Evolutionary conservation across 2,329 filamentous ascomycete species (phyloP).

Genomic region (Didymella arachidicola): DNA sequence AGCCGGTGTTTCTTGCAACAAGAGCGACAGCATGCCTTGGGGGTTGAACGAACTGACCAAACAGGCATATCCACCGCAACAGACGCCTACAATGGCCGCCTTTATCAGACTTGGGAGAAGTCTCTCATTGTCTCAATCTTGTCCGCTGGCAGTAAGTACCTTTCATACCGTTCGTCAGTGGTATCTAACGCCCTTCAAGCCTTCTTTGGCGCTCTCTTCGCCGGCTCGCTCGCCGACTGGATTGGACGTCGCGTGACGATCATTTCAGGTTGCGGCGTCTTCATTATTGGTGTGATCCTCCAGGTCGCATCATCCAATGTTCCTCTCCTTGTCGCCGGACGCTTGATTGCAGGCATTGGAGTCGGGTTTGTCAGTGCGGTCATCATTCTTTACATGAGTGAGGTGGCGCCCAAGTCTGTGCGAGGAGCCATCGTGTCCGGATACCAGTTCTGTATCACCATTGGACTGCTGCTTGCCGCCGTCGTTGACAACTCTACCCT

Average conservation of each 20-base stretch:
- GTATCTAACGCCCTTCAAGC: constrained; percentile 54
- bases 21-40: not conserved
- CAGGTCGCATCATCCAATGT: constrained; percentile 48
- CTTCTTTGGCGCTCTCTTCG: constrained; percentile 76
- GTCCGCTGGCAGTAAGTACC: constrained; percentile 65
- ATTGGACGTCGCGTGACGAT: constrained; percentile 73
- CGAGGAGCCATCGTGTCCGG: constrained; percentile 75
- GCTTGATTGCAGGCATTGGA: constrained; percentile 51
- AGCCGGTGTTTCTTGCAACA: no score
- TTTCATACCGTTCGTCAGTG: not conserved
- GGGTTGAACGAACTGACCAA: constrained; percentile 40
- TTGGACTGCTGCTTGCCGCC: constrained; percentile 78
- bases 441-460: constrained; percentile 84
- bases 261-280: constrained; percentile 47
- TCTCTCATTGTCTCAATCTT: constrained; percentile 82
- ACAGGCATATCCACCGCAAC: constrained; percentile 62
- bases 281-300: constrained; percentile 50
- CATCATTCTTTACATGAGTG: constrained; percentile 79
- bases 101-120: constrained; percentile 60
- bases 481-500: constrained; percentile 77
- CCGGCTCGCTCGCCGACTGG: constrained; percentile 71
- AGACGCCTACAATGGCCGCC: constrained; percentile 50
- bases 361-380: constrained; percentile 51
- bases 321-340: constrained; percentile 48
- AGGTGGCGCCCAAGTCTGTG: constrained; percentile 75